Evolutionary conservation across 2,329 filamentous ascomycete genomes (phyloP), one percentile per base, ranked within the genome.

Genomic region (Calonectria montana): DNA sequence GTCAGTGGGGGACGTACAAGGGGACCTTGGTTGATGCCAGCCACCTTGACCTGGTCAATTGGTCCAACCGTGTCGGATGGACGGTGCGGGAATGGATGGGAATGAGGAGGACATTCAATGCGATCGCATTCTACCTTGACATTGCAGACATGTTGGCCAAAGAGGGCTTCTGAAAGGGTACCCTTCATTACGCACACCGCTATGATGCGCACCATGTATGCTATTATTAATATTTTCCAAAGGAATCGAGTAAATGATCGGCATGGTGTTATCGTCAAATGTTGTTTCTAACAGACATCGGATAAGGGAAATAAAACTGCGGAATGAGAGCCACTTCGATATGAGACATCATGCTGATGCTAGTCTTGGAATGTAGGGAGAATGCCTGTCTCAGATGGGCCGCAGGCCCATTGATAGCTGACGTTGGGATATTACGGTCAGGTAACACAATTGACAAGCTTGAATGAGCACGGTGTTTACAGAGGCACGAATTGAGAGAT

Each of bases 121-220:
- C 91, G 2, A 87, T 93, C 69, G 91, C 91, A 0, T 92, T 93
- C 77, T 93, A 93, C 76, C 85, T 93, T 2, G 90, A 88, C 71
- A 90, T 93, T 77, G 88, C 88, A 13, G 89, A 94, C 78, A 94
- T 94, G 92, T 83, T 94, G 62, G 91, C 93, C 2, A 92, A 91
- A 77, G 92, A 94, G 79, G 91, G 90, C 2, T 72, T 85, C 21
- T 86, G 72, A 81, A 61, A 23, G 15, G 31, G 37, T 35, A 18
- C 53, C 53, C 53, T 10, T 35, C 23, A 23, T 53, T 13, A 25
- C 15, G 25, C 31, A 57, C 16, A 39, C 53, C 23, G 15, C 53
- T 16, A 6, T 9, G 35, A 59, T 10, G 21, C 25, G 25, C 16
- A 48, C 35, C n/a, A 25, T 50, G 35, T 41, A 39, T 39, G 45